Base-by-base conservation (phyloP, 208 protist species). In the Wallacemonas sp. region DNA sequence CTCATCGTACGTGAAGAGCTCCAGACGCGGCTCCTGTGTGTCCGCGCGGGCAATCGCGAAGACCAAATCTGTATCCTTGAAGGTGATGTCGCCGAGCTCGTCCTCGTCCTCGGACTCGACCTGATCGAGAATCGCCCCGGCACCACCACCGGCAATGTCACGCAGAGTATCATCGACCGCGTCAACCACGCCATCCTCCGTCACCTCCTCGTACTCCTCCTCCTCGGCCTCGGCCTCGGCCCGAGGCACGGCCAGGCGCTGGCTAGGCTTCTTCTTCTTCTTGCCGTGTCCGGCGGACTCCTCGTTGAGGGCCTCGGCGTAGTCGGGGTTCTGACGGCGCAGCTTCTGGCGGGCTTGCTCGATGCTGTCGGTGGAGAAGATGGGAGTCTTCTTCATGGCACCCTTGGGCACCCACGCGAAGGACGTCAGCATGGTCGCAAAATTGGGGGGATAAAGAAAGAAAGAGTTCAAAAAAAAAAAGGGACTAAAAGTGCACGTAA, bases 1-100 rank as follows among this genome's bases (percentile, higher is more conserved):
- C 67, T 98, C 91, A 70, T 99, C 97, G 82, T 99, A 99, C 2
- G 98, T 87, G 72, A 97, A 93, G 31, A 98, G 73, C 85, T 99
- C 96, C 49, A 98, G 57, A 57, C 97, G 65, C 45, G 93, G 77
- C 45, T 77, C 71, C 86, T 93, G 44, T 7, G 80, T 18, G 72
- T 92, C 92, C 20, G 89, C 88, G 38, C 68, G 63, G 16, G 83
- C 81, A 12, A 84, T 76, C 25, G 73, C 57, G 48, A 96, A 93
- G 38, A 94, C 80, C 23, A 95, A 76, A 65, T 96, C 92, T 33
- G 97, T 93, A 42, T 97, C 95, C 31, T 98, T 98, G 44, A 97
- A 86, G 33, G 79, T 89, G 10, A 71, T 84, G 57, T 98, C 92
- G 44, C 97, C 90, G 16, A 97, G 72, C 42, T 98, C 93, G 22